Conservation (phyloP, 495 filamentous ascomycete species). For the Hypoxylon lenormandii region DNA sequence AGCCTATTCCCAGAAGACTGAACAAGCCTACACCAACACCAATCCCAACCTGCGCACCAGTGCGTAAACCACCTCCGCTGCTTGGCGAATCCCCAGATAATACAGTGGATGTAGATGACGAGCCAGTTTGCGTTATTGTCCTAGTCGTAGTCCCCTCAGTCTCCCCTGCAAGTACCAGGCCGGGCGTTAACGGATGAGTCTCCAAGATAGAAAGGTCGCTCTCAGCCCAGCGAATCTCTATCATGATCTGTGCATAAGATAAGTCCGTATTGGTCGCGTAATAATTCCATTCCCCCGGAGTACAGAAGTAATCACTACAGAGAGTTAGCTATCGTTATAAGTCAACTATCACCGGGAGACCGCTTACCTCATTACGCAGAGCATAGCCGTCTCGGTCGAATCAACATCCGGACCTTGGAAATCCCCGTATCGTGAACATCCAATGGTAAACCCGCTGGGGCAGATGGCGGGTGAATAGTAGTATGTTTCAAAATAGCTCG, state of each 20-base stretch:
- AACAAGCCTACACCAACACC: slow-evolving; percentile 32
- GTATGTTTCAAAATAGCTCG: slow-evolving; percentile 28
- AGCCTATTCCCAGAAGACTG: slow-evolving; percentile 20
- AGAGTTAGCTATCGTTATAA: neutral
- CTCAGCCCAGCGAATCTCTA: slow-evolving; percentile 39
- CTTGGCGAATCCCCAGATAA: neutral
- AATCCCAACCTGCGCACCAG: slow-evolving; percentile 24
- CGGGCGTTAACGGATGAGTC: slow-evolving; percentile 37
- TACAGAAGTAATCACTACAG: slow-evolving; percentile 26
- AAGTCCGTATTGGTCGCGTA: slow-evolving; percentile 34
- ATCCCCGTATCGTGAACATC: slow-evolving; percentile 32
- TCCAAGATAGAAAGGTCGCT: slow-evolving; percentile 36
- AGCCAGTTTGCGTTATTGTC: slow-evolving; percentile 1
- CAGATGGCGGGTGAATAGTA: slow-evolving; percentile 43
- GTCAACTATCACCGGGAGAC: neutral
- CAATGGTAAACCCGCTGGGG: slow-evolving; percentile 30
- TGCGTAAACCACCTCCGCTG: slow-evolving; percentile 2
- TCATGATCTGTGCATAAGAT: slow-evolving; percentile 25
- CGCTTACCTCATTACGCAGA: slow-evolving; percentile 36
- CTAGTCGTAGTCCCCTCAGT: neutral
- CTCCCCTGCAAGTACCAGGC: slow-evolving; percentile 14
- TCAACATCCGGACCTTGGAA: slow-evolving; percentile 36
- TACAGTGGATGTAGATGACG: slow-evolving; percentile 16
- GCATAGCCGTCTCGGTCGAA: slow-evolving; percentile 39
- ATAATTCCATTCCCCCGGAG: slow-evolving; percentile 22